These are phyloP conservation scores for Trichoderma semiorbis DNA, from an alignment of 2,329 filamentous ascomycete species.

Conservation along the genomic window DNA sequence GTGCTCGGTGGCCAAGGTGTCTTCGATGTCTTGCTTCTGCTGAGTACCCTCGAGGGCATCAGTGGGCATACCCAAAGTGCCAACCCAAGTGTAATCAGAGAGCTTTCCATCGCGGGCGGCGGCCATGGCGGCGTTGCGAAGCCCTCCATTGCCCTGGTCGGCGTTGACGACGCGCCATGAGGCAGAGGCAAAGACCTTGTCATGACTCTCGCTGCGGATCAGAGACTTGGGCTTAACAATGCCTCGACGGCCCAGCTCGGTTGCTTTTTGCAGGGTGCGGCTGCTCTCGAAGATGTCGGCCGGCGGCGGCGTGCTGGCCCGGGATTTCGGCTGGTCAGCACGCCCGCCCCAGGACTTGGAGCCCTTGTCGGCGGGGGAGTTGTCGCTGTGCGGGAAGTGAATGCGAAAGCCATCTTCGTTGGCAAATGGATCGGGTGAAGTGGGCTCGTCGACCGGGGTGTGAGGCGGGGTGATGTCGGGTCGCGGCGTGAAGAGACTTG, in stretches of 20 bases:
- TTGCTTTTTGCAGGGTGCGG: slow-evolving; percentile 54
- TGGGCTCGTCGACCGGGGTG: slow-evolving; percentile 49
- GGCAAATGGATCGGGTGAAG: slow-evolving; percentile 47
- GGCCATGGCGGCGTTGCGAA: slow-evolving; percentile 83
- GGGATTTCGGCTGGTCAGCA: slow-evolving; percentile 74
- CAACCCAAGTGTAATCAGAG: slow-evolving; percentile 81
- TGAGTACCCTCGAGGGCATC: slow-evolving; percentile 73
- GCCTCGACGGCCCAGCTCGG: slow-evolving; percentile 55
- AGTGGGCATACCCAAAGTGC: slow-evolving; percentile 89
- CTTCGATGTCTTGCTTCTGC: slow-evolving; percentile 78
- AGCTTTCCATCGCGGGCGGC: slow-evolving; percentile 66
- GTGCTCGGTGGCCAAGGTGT: slow-evolving; percentile 74
- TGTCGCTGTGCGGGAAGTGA: slow-evolving; percentile 51
- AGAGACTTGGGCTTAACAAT: slow-evolving; percentile 52
- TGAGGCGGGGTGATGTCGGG: slow-evolving; percentile 53
- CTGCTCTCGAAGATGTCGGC: slow-evolving; percentile 70
- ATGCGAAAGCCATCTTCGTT: slow-evolving; percentile 58
- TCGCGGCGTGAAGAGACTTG: slow-evolving; percentile 51
- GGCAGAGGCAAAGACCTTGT: slow-evolving; percentile 69
- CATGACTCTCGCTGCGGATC: slow-evolving; percentile 59
- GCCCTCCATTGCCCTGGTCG: slow-evolving; percentile 87
- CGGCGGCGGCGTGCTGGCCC: slow-evolving; percentile 70
- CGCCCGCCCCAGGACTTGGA: slow-evolving; percentile 73
- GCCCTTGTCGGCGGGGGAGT: slow-evolving; percentile 68
- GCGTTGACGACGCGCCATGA: slow-evolving; percentile 81